Percentiles rank a stretch among this genome's conserved stretches.
These are phyloP conservation scores for Fusarium aywerte DNA, from an alignment of 2,329 filamentous ascomycete genomes.

Conservation along the genomic window DNA sequence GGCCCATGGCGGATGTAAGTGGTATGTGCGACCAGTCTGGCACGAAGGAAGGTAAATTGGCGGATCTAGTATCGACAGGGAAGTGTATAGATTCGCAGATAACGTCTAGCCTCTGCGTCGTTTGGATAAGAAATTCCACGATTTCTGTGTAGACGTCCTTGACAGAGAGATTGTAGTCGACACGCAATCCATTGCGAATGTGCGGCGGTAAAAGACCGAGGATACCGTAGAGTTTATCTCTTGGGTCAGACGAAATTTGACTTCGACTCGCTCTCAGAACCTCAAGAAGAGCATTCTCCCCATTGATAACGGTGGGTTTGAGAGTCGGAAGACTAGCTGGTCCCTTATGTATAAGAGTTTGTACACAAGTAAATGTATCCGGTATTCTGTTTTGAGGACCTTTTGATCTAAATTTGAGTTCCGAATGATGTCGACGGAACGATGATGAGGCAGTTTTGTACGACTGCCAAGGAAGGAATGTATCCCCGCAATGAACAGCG, in stretches of 20 bases:
- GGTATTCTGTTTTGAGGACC: neutral
- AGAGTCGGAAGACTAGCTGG: slow-evolving; percentile 12
- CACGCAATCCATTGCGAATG: slow-evolving; percentile 1
- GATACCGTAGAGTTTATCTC: slow-evolving; percentile 23
- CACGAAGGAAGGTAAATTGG: slow-evolving; percentile 21
- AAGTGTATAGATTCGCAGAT: slow-evolving; percentile 30
- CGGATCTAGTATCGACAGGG: slow-evolving; percentile 6
- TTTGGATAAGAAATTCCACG: slow-evolving; percentile 28
- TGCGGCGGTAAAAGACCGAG: slow-evolving; percentile 12
- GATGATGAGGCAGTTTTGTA: slow-evolving; percentile 5
- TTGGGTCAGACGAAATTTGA: slow-evolving; percentile 18
- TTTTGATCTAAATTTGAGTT: slow-evolving; percentile 8
- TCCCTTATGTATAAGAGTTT: slow-evolving; percentile 18
- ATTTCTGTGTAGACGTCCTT: slow-evolving; percentile 31
- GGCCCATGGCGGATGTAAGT: slow-evolving; percentile 17
- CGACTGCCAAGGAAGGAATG: slow-evolving; percentile 3
- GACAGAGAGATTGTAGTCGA: slow-evolving; percentile 19
- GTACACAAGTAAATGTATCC: slow-evolving; percentile 18
- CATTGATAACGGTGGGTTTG: neutral
- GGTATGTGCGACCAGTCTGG: slow-evolving; percentile 32
- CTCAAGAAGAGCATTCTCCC: slow-evolving; percentile 11
- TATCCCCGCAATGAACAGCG: slow-evolving; percentile 15
- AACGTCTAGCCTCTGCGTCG: slow-evolving; percentile 6
- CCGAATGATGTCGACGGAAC: neutral
- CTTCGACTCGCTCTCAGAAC: slow-evolving; percentile 15